Evolutionary conservation across 2,329 filamentous ascomycete species (phyloP).

Genomic region (Pseudocercospora ulei): DNA sequence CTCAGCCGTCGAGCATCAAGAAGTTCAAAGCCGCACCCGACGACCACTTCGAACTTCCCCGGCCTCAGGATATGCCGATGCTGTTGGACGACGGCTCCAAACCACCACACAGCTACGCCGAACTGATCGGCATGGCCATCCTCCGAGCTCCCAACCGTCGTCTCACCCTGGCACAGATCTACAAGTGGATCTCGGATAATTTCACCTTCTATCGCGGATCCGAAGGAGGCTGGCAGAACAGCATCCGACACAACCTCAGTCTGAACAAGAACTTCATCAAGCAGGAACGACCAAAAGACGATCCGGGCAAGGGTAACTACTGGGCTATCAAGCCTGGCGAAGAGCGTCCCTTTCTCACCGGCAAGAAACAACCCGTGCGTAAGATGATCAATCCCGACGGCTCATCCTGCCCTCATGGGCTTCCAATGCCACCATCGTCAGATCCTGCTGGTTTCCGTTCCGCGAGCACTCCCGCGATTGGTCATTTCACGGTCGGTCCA

Average conservation of each 20-base stretch:
- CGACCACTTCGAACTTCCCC: constrained; percentile 49
- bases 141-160: constrained; percentile 72
- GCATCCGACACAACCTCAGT: constrained; percentile 94
- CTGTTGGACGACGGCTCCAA: constrained; percentile 81
- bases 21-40: constrained; percentile 53
- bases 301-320: constrained; percentile 95
- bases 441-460: constrained; percentile 32
- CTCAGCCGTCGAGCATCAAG: constrained; percentile 56
- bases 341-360: constrained; percentile 80
- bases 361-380: constrained; percentile 56
- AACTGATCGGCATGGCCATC: constrained; percentile 94
- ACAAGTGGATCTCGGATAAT: constrained; percentile 98
- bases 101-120: constrained; percentile 85
- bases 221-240: constrained; percentile 95
- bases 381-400: constrained; percentile 48
- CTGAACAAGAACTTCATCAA: constrained; percentile 95
- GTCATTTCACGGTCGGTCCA: constrained; percentile 33
- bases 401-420: constrained; percentile 29
- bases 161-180: constrained; percentile 86
- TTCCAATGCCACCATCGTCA: constrained; percentile 23
- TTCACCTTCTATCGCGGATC: constrained; percentile 77
- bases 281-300: constrained; percentile 89
- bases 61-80: constrained; percentile 67
- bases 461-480: constrained; percentile 35
- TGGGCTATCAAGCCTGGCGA: constrained; percentile 88